A percentile compares a stretch with the other conserved stretches of the same genome.
phyloP scores from a whole-genome alignment of 1,139 yeast genomes.

The Hemisphaericaspora xylofermentans region DNA sequence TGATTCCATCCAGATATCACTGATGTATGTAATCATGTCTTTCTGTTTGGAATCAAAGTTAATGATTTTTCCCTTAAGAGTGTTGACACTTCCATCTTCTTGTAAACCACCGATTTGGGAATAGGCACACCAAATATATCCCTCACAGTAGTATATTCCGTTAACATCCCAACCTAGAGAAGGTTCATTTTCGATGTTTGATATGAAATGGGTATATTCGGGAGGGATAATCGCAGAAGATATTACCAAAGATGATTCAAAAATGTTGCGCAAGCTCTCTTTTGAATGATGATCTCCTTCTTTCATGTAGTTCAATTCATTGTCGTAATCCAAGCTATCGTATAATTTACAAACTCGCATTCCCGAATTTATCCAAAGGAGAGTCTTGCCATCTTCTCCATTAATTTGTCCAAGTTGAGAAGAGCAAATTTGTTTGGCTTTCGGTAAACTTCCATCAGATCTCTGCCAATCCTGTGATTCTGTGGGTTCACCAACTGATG shows the following conservation, averaged over 20 bases:
- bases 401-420: constrained; percentile 43
- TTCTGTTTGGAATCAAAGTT: constrained; percentile 21
- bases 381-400: constrained; percentile 27
- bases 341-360: constrained; percentile 28
- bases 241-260: constrained; percentile 20
- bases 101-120: constrained; percentile 36
- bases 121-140: constrained; percentile 46
- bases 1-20: constrained; percentile 31
- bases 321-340: constrained; percentile 20
- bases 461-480: constrained; percentile 24
- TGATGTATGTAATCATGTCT: constrained; percentile 25
- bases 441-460: constrained; percentile 17
- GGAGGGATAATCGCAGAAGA: constrained; percentile 31
- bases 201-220: constrained; percentile 21
- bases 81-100: constrained; percentile 22
- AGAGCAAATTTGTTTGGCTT: constrained; percentile 34
- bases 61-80: constrained; percentile 24
- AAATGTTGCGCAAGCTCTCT: constrained; percentile 22
- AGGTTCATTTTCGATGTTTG: constrained; percentile 27
- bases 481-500: constrained; percentile 28
- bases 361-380: constrained; percentile 34
- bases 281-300: constrained; percentile 14
- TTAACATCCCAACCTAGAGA: constrained; percentile 30
- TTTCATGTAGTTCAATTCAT: constrained; percentile 21
- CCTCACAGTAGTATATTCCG: constrained; percentile 30